phyloP scores from a whole-genome alignment of 140 eudicot genomes.

The Anethum foeniculum region DNA sequence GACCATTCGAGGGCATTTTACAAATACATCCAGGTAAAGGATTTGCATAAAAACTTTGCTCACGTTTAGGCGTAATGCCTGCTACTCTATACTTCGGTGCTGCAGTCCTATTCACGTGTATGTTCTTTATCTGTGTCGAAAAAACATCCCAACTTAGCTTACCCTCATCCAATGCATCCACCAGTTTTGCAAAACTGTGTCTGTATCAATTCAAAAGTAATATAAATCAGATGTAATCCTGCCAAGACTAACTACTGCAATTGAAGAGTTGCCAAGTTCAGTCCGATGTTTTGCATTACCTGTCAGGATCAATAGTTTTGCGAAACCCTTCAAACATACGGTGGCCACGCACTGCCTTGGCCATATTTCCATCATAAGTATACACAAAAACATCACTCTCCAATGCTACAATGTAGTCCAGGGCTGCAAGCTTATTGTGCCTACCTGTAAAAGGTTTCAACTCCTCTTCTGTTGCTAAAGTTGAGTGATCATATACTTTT shows the following conservation, averaged over 20 bases:
- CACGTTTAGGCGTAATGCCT: slow-evolving; percentile 35
- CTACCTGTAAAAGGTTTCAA: slow-evolving; percentile 36
- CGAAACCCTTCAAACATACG: slow-evolving; percentile 58
- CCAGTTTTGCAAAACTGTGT: slow-evolving; percentile 38
- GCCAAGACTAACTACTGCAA: too few species aligned
- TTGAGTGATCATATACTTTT: slow-evolving; percentile 46
- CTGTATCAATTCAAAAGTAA: slow-evolving; percentile 24
- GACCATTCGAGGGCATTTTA: slow-evolving; percentile 7
- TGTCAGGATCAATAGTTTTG: slow-evolving; percentile 67
- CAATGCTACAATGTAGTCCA: slow-evolving; percentile 63
- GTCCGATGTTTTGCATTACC: slow-evolving; percentile 27
- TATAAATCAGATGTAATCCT: background rate
- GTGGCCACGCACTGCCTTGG: slow-evolving; percentile 80
- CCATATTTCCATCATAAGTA: slow-evolving; percentile 85
- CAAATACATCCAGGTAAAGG: slow-evolving; percentile 77
- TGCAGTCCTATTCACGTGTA: slow-evolving; percentile 44
- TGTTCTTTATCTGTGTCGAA: slow-evolving; percentile 29
- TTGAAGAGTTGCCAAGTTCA: background rate
- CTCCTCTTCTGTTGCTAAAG: slow-evolving; percentile 58
- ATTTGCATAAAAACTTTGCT: slow-evolving; percentile 70
- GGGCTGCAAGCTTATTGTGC: slow-evolving; percentile 72
- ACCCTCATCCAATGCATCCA: slow-evolving; percentile 46
- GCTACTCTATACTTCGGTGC: slow-evolving; percentile 37
- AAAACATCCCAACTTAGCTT: slow-evolving; percentile 47
- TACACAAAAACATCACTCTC: slow-evolving; percentile 65